Evolutionary conservation across 345 rosid species (phyloP), one percentile per base, ranked within the genome.

Genomic region (Citrus australasica): DNA sequence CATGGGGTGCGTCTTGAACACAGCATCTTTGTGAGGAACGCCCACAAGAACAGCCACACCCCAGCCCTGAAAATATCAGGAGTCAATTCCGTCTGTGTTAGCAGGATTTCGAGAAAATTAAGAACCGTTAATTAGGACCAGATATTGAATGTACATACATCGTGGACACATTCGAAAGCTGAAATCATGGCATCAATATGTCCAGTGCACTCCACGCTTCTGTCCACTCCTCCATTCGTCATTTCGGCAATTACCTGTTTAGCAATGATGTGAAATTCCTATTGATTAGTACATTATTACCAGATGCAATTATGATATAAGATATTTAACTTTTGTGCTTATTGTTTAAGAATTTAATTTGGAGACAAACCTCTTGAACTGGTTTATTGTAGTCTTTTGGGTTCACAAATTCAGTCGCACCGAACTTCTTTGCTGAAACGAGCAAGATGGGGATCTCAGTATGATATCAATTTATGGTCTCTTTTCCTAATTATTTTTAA

Each of bases 1-100:
- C 80, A 88, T 9, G 0, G 93, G 90, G 59, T 86, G 87, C 9
- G 90, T 85, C 76, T 88, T 88, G 84, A 88, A 88, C 1, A 78
- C 86, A 9, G 76, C 93, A 17, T 88, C 89, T 76, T 86, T 88
- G 78, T 71, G 77, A 0, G 91, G 93, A 24, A 86, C 86, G 0
- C 91, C 91, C 0, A 88, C 91, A 0, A 90, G 82, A 13, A 85
- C 88, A 48, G 87, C 90, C 3, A 90, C 90, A 8, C 93, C 91
- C 89, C 89, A 88, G 2, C 89, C 90, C 93, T 89, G 83, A 65
- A 3, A 2, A 35, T 19, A 5, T 17, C 19, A 25, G 9, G 21
- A 16, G 22, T 53, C 58, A 53, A 53, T 17, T 53, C 22, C 0
- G 22, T 53, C 58, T 4, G 21, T 51, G 56, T 17, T 19, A 17